These are phyloP conservation scores for Aspergillus felis DNA, from an alignment of 2,329 filamentous ascomycete genomes.

Conservation along the genomic window DNA sequence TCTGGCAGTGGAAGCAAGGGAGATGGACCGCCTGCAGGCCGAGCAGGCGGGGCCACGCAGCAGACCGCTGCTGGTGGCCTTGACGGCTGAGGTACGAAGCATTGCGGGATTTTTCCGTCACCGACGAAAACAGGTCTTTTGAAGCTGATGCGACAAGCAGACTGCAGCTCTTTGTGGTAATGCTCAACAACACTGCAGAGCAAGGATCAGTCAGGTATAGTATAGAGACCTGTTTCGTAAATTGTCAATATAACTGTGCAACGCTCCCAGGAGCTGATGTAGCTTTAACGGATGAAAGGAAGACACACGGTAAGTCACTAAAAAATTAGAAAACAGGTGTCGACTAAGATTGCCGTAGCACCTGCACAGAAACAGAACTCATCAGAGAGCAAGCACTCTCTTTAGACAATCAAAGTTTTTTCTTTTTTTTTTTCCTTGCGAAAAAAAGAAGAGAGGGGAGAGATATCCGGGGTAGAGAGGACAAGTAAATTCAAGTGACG, in stretches of 20 bases:
- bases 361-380: conserved; percentile 35
- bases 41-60: conserved; percentile 34
- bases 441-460: conserved; percentile 9
- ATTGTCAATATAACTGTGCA: not conserved
- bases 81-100: conserved; percentile 38
- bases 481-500: not conserved
- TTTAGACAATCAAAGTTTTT: conserved; percentile 9
- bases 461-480: not conserved
- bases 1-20: conserved; percentile 30
- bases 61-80: conserved; percentile 36
- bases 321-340: conserved; percentile 31
- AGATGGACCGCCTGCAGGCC: conserved; percentile 30
- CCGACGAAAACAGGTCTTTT: conserved; percentile 9
- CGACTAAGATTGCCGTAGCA: conserved; percentile 40
- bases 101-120: conserved; percentile 31
- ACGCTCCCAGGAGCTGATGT: not conserved
- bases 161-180: conserved; percentile 1
- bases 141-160: not conserved
- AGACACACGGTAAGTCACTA: conserved; percentile 13
- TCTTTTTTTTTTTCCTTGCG: conserved; percentile 6
- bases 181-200: not conserved
- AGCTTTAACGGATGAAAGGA: conserved; percentile 22
- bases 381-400: conserved; percentile 39
- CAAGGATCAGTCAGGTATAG: not conserved
- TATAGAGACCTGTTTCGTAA: not conserved